phyloP scores from a whole-genome alignment of 108 stramenopile species.

The Cyclotella baltica region DNA sequence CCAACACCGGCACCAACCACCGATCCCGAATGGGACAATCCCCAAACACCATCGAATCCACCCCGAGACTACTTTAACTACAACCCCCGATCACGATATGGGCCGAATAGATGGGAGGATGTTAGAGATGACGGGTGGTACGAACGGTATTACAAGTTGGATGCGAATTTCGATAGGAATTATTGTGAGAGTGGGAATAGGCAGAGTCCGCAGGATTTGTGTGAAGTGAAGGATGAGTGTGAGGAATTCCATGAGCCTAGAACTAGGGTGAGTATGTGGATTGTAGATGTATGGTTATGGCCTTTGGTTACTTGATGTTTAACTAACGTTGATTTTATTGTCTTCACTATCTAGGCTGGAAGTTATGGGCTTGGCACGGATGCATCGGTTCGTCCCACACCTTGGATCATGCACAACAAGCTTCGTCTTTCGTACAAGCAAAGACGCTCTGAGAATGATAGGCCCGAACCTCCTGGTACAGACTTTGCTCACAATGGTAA shows the following conservation, averaged over 20 bases:
- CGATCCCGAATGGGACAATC: constrained; percentile 33
- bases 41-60: neutral
- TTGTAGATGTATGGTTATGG: neutral
- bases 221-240: constrained; percentile 30
- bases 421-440: constrained; percentile 35
- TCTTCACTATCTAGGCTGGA: constrained; percentile 18
- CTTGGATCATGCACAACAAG: constrained; percentile 42
- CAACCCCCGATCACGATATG: constrained; percentile 27
- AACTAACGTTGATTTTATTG: too few species aligned
- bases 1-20: constrained; percentile 38
- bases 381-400: constrained; percentile 13
- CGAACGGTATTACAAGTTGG: constrained; percentile 11
- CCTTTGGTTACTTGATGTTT: neutral
- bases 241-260: constrained; percentile 33
- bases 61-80: constrained; percentile 41
- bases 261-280: constrained; percentile 16
- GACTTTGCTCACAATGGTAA: constrained; percentile 49
- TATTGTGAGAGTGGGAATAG: constrained; percentile 24
- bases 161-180: constrained; percentile 11
- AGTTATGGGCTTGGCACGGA: constrained; percentile 13
- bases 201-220: constrained; percentile 49
- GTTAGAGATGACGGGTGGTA: constrained; percentile 26
- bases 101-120: constrained; percentile 27
- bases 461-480: constrained; percentile 27
- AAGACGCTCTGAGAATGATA: constrained; percentile 10